Conservation (phyloP, 495 filamentous ascomycete genomes). For the Lophium mytilinum region DNA sequence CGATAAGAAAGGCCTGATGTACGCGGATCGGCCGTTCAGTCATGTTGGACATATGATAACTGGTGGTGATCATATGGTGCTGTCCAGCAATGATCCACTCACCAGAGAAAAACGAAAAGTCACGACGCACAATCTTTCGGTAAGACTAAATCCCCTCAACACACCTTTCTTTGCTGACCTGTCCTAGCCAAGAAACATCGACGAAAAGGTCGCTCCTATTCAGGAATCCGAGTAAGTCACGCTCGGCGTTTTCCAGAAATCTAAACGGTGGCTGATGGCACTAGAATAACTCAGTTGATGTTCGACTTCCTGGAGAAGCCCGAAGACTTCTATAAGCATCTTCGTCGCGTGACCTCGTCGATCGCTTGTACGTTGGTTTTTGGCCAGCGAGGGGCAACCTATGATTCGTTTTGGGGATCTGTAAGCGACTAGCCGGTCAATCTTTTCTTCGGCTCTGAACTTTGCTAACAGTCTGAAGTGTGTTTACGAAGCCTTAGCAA, state of each 20-base stretch:
- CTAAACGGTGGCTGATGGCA: too few relatives aligned
- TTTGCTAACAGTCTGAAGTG: not conserved
- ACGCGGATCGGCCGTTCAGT: not conserved
- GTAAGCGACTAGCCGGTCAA: not conserved
- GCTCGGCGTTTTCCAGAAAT: too few relatives aligned
- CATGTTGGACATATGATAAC: not conserved
- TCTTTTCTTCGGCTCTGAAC: not conserved
- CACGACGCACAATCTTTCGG: not conserved
- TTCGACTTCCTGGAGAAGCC: not conserved
- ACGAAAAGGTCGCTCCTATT: not conserved
- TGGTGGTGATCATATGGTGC: not conserved
- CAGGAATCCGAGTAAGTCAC: not conserved
- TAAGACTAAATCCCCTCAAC: not conserved
- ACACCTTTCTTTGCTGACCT: too few relatives aligned
- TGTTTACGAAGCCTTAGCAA: not conserved
- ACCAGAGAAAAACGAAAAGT: not conserved
- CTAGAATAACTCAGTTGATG: not conserved
- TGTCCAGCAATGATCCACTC: not conserved
- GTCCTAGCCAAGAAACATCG: not conserved
- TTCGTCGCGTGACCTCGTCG: not conserved
- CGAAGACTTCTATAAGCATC: not conserved
- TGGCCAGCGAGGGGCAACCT: not conserved
- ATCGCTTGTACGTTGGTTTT: not conserved
- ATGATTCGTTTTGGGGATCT: not conserved
- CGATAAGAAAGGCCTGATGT: not conserved